Base-by-base conservation (phyloP, 2,329 filamentous ascomycete genomes). In the Phaeosphaeria sp. region DNA sequence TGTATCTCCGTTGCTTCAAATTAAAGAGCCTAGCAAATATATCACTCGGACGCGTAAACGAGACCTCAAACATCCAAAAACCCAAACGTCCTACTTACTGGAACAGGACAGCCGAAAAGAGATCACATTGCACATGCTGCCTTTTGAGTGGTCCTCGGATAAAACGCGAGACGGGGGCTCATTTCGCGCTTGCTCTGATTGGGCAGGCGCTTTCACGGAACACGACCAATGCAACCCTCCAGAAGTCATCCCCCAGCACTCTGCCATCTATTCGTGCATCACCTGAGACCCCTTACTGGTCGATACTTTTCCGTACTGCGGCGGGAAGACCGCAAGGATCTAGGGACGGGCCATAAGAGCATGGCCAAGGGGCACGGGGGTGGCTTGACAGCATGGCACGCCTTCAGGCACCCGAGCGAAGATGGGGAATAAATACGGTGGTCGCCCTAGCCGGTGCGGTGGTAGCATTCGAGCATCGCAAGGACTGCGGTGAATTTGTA, bases 181-280 rank as follows among this genome's bases (percentile, higher is more conserved):
- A 48, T 46, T 50, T 18, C 33, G 42, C 20, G n/a, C 25, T 27
- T 36, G 5, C 30, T 36, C 30, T 53, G 55, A 63, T 60, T 42
- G 62, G 53, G 59, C 57, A 64, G 58, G 55, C 56, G 44, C 27
- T 51, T 56, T 50, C 57, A 50, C 3, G 11, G 30, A 36, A 6
- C 30, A 36, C 27, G 42, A 50, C 62, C 55, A 57, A 63, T 60
- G 30, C 30, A 15, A 36, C 30, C 30, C 6, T 36, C 13, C 30
- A 36, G 6, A 36, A 36, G 30, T 36, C 30, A 36, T 7, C 6
- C 46, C 21, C 54, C 54, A 41, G 39, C n/a, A 36, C 25, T 50
- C 13, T 17, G 23, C 50, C 17, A 36, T 36, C 11, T 36, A 36
- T 36, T 36, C 30, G 9, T 36, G 30, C 30, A 36, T 36, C 30